These are phyloP conservation scores for Herpetospermum pedunculosum DNA, from an alignment of 306 rosid genomes.

Conservation along the genomic window DNA sequence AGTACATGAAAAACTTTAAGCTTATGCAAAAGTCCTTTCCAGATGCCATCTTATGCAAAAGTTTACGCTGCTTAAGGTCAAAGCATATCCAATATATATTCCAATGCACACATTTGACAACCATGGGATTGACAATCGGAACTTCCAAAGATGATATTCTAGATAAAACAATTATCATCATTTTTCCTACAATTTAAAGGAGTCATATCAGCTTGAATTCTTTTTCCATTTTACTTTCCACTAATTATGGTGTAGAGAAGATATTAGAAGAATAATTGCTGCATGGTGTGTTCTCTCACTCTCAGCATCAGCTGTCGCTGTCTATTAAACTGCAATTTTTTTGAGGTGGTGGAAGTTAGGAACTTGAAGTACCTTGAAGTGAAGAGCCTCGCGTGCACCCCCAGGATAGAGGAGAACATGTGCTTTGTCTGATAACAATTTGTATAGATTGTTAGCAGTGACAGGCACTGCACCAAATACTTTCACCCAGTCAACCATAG, in stretches of 20 bases:
- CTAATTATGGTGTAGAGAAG: background rate
- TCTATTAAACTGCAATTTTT: background rate
- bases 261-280: background rate
- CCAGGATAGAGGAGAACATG: slow-evolving; percentile 93
- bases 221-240: background rate
- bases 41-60: background rate
- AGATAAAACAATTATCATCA: background rate
- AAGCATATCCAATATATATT: background rate
- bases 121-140: background rate
- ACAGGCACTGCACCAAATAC: slow-evolving; percentile 80
- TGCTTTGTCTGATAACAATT: slow-evolving; percentile 49
- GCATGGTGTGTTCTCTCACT: background rate
- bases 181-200: background rate
- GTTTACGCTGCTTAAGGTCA: background rate
- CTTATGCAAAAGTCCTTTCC: background rate
- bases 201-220: background rate
- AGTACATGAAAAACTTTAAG: background rate
- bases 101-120: background rate
- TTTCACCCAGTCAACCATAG: slow-evolving; percentile 37
- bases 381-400: slow-evolving; percentile 91
- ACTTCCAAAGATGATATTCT: background rate
- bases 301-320: background rate
- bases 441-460: slow-evolving; percentile 52
- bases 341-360: background rate
- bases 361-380: slow-evolving; percentile 45